Evolutionary conservation across 768 basidiomycete genomes (phyloP).

Genomic region (Amanita jacksonii): DNA sequence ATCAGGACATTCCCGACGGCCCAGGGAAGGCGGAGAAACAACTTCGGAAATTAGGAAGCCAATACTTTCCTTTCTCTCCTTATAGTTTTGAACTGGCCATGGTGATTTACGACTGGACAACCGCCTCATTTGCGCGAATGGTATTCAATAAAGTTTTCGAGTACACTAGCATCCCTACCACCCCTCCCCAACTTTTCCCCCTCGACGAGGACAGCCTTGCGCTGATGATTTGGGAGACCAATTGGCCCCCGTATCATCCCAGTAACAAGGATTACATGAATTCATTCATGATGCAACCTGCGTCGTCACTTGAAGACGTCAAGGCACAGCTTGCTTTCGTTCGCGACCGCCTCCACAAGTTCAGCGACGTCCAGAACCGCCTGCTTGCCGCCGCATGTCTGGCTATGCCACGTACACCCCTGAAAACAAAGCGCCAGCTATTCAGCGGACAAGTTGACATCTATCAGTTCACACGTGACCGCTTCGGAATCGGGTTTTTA

Average conservation of each 20-base stretch:
- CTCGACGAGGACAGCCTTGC: slow-evolving; percentile 8
- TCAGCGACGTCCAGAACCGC: slow-evolving; percentile 10
- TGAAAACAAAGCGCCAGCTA: not conserved
- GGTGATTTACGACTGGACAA: too few species aligned
- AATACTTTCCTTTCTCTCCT: too few species aligned
- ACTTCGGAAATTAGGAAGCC: not conserved
- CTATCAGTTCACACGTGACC: slow-evolving; percentile 5
- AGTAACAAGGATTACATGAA: slow-evolving; percentile 9
- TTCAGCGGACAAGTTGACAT: slow-evolving; percentile 11
- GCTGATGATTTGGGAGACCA: slow-evolving; percentile 7
- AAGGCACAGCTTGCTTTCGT: slow-evolving; percentile 1
- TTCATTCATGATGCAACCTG: slow-evolving; percentile 11
- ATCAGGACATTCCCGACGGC: not conserved
- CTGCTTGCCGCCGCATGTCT: slow-evolving; percentile 6
- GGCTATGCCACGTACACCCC: slow-evolving; percentile 9
- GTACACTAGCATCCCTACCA: slow-evolving; percentile 8
- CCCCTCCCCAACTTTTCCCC: slow-evolving; percentile 1
- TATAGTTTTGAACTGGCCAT: too few species aligned
- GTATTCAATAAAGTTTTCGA: too few species aligned
- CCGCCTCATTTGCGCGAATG: too few species aligned
- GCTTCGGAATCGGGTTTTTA: slow-evolving; percentile 3
- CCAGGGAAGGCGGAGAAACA: not conserved
- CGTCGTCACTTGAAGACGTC: too few species aligned
- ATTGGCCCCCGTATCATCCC: slow-evolving; percentile 5
- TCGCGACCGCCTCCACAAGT: slow-evolving; percentile 3